Evolutionary conservation across 1,139 yeast species (phyloP).

Genomic region (Suhomyces taliae): DNA sequence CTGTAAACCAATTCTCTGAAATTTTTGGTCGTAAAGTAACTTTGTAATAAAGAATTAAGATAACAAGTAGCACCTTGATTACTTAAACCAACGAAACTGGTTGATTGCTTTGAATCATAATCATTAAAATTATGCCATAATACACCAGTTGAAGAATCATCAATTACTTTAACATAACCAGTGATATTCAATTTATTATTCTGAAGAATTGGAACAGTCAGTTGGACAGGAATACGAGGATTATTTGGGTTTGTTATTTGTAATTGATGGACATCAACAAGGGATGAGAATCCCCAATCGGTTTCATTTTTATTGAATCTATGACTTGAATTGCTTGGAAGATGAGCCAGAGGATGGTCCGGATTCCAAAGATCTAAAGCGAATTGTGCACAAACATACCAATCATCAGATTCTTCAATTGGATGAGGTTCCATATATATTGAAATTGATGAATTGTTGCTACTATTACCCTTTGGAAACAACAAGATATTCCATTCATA

Average conservation of each 20-base stretch:
- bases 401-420: constrained; percentile 39
- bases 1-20: constrained; percentile 86
- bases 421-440: constrained; percentile 66
- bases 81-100: constrained; percentile 90
- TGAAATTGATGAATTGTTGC: constrained; percentile 50
- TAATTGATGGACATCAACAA: constrained; percentile 60
- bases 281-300: constrained; percentile 95
- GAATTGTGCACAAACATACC: constrained; percentile 92
- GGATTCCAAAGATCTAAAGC: constrained; percentile 87
- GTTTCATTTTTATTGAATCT: constrained; percentile 74
- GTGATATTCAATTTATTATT: constrained; percentile 67
- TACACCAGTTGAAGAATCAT: constrained; percentile 88
- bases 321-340: constrained; percentile 72
- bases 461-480: constrained; percentile 70
- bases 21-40: constrained; percentile 79
- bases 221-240: constrained; percentile 15
- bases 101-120: constrained; percentile 82
- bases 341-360: constrained; percentile 57
- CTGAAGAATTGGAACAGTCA: constrained; percentile 46
- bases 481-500: constrained; percentile 72
- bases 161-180: constrained; percentile 72
- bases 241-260: constrained; percentile 18
- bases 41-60: constrained; percentile 85
- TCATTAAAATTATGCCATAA: constrained; percentile 85
- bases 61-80: constrained; percentile 99